Conservation (phyloP, 202 grass and related monocot genomes). For the Digitaria exilis region DNA sequence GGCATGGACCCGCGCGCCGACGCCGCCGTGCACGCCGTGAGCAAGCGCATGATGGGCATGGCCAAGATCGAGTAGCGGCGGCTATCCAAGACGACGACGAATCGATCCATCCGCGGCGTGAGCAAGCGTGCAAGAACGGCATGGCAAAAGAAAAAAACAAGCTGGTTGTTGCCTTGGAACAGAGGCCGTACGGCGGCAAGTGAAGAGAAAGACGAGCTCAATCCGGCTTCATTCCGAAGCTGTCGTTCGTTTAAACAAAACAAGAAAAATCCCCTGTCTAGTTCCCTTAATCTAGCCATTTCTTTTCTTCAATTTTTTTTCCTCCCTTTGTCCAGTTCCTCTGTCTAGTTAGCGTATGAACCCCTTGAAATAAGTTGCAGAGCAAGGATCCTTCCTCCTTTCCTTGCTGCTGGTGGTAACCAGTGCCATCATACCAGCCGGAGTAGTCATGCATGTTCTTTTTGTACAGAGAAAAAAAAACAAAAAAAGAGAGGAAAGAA, state of each 20-base stretch:
- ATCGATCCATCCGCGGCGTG: not conserved
- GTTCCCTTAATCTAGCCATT: conserved; percentile 17
- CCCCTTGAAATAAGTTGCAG: not conserved
- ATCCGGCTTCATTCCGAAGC: not conserved
- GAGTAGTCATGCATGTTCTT: conserved; percentile 20
- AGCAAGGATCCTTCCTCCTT: not conserved
- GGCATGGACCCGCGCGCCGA: conserved; percentile 42
- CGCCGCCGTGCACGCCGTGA: conserved; percentile 45
- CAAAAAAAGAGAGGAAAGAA: not conserved
- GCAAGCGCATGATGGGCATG: conserved; percentile 62
- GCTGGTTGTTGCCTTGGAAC: not conserved
- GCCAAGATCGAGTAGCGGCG: conserved; percentile 69
- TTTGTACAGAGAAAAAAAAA: conserved; percentile 21
- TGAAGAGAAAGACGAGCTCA: conserved; percentile 27
- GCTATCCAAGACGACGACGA: not conserved
- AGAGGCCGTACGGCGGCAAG: conserved; percentile 25
- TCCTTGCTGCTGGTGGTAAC: not conserved
- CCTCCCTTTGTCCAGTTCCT: not conserved
- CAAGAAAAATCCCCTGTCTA: conserved; percentile 28
- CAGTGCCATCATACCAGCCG: not conserved
- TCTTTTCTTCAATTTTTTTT: not conserved
- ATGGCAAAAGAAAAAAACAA: not conserved
- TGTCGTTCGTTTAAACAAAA: not conserved
- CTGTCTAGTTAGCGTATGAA: not conserved
- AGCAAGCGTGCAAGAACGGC: not conserved